phyloP scores from a whole-genome alignment of 306 rosid species.

The Spatholobus suberectus region DNA sequence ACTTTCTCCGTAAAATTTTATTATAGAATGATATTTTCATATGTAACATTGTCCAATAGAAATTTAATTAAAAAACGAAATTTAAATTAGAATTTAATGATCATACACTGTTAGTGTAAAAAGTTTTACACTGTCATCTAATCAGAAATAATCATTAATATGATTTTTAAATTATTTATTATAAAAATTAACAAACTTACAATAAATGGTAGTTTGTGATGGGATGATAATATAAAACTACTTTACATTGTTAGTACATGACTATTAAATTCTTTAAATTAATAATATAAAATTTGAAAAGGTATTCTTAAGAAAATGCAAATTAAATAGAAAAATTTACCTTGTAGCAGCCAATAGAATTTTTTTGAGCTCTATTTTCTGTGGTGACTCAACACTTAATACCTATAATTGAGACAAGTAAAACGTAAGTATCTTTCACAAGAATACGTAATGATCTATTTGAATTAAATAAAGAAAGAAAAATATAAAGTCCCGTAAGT shows the following conservation, averaged over 20 bases:
- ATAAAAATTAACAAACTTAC: no score
- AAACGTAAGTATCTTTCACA: background rate
- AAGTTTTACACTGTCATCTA: no score
- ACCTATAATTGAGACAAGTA: slow-evolving; percentile 48
- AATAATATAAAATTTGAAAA: background rate
- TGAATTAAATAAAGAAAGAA: background rate
- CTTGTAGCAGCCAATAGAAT: slow-evolving; percentile 77
- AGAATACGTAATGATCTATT: background rate
- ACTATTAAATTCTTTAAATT: no score
- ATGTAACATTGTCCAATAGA: background rate
- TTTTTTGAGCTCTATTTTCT: slow-evolving; percentile 61
- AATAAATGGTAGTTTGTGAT: no score
- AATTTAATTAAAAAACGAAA: background rate
- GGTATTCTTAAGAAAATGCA: background rate
- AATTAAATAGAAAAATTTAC: slow-evolving; percentile 39
- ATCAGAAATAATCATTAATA: no score
- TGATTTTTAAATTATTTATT: no score
- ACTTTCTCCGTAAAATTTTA: background rate
- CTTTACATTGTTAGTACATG: no score
- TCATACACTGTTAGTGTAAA: no score
- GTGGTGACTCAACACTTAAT: slow-evolving; percentile 57
- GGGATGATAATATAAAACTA: no score
- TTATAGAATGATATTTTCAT: background rate
- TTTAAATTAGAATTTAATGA: no score
- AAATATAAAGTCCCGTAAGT: background rate